These are phyloP conservation scores for Tuber aestivum DNA, from an alignment of 495 filamentous ascomycete species.

Conservation along the genomic window DNA sequence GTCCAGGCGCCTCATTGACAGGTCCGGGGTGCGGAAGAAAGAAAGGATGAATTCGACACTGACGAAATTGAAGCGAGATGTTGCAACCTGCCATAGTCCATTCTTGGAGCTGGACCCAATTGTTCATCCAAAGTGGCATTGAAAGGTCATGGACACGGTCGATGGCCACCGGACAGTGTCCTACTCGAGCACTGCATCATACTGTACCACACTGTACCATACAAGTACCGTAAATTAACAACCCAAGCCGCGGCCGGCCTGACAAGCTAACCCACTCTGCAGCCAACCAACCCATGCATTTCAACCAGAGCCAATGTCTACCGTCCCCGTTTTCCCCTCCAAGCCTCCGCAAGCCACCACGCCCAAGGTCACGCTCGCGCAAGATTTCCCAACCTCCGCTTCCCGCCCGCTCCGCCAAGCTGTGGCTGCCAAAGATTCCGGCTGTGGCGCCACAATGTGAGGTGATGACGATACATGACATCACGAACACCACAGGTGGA, in stretches of 20 bases:
- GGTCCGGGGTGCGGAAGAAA: not conserved
- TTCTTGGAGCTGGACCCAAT: not conserved
- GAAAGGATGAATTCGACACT: too few species aligned
- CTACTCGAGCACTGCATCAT: too few species aligned
- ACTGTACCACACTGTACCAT: too few species aligned
- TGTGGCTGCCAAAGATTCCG: not conserved
- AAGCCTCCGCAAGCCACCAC: not conserved
- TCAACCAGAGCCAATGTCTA: not conserved
- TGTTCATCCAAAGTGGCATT: not conserved
- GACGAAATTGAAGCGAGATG: not conserved
- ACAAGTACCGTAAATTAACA: not conserved
- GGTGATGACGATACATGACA: slow-evolving; percentile 28
- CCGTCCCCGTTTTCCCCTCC: not conserved
- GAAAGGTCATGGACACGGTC: too few species aligned
- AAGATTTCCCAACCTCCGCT: not conserved
- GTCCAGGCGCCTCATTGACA: not conserved
- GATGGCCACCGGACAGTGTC: not conserved
- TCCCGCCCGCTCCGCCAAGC: not conserved
- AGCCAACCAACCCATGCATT: not conserved
- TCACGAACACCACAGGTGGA: not conserved
- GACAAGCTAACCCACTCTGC: too few species aligned
- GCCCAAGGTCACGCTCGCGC: not conserved
- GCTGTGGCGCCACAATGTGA: not conserved
- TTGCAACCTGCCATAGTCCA: not conserved
- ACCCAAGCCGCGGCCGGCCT: too few species aligned